These are phyloP conservation scores for Leccinum ochraceum DNA, from an alignment of 768 basidiomycete species.

Conservation along the genomic window DNA sequence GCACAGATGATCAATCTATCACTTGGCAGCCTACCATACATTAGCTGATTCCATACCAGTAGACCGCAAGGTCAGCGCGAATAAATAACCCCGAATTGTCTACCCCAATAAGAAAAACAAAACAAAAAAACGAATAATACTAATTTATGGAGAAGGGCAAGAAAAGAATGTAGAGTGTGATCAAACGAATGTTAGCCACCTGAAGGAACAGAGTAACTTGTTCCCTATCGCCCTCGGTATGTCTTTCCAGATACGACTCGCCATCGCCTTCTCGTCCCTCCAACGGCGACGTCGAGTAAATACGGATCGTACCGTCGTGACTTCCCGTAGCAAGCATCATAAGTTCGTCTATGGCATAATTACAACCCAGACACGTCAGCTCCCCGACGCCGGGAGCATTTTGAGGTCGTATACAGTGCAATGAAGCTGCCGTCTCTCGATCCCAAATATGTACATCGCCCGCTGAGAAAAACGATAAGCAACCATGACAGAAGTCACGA, in stretches of 20 bases:
- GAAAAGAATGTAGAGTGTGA: constrained; percentile 8
- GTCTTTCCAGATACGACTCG: constrained; percentile 26
- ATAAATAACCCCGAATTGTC: constrained; percentile 25
- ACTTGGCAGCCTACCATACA: too few relatives aligned
- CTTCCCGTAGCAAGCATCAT: constrained; percentile 70
- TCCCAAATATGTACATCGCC: constrained; percentile 90
- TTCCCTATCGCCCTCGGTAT: constrained; percentile 27
- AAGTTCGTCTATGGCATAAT: constrained; percentile 53
- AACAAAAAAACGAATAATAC: constrained; percentile 1
- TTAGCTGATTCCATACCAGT: too few relatives aligned
- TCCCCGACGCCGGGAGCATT: constrained; percentile 57
- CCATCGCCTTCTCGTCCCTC: constrained; percentile 27
- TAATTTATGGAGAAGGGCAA: constrained; percentile 1
- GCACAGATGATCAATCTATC: neutral
- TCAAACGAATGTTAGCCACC: constrained; percentile 22
- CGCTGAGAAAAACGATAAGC: constrained; percentile 41
- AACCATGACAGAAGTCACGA: neutral
- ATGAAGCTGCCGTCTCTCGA: constrained; percentile 68
- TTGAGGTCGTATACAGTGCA: constrained; percentile 70
- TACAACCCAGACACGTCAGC: constrained; percentile 82
- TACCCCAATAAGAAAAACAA: constrained; percentile 18
- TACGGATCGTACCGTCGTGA: constrained; percentile 72
- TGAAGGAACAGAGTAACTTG: constrained; percentile 30
- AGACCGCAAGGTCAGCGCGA: constrained; percentile 3
- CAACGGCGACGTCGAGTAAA: constrained; percentile 58